These are phyloP conservation scores for Malassezia restricta DNA, from an alignment of 1,284 basidiomycete genomes.

Conservation along the genomic window DNA sequence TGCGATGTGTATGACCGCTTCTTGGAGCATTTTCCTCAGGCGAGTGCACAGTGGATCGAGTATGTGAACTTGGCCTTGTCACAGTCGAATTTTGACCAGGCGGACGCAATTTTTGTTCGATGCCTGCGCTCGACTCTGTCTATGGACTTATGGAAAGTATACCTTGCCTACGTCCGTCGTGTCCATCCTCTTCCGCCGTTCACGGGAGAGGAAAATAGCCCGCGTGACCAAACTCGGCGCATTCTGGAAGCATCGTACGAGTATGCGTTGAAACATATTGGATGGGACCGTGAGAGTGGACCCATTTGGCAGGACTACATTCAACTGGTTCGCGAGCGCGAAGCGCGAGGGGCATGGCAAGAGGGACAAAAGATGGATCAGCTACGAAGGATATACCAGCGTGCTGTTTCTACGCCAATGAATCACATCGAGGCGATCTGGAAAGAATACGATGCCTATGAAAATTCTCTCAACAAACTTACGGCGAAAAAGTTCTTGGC, in stretches of 20 bases:
- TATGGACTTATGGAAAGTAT: conserved; percentile 72
- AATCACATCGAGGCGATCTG: conserved; percentile 86
- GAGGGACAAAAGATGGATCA: conserved; percentile 89
- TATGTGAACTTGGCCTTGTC: conserved; percentile 67
- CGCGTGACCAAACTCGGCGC: conserved; percentile 55
- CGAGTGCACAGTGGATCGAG: conserved; percentile 49
- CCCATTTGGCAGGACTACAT: conserved; percentile 59
- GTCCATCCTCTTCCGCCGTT: conserved; percentile 40
- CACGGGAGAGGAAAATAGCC: conserved; percentile 48
- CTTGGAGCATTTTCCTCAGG: conserved; percentile 65
- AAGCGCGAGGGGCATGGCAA: conserved; percentile 59
- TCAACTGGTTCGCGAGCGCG: conserved; percentile 66
- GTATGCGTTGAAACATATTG: conserved; percentile 78
- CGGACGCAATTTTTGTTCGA: conserved; percentile 56
- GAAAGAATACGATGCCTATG: conserved; percentile 88
- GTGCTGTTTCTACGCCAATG: conserved; percentile 82
- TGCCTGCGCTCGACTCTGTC: conserved; percentile 69
- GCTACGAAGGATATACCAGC: conserved; percentile 79
- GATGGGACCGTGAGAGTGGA: conserved; percentile 56
- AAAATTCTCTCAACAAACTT: conserved; percentile 76
- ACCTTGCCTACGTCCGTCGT: conserved; percentile 40
- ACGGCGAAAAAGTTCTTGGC: conserved; percentile 92
- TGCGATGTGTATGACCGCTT: conserved; percentile 62
- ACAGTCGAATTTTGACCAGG: conserved; percentile 55
- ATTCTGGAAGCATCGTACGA: conserved; percentile 81